Evolutionary conservation across 768 basidiomycete genomes (phyloP), one percentile per base, ranked within the genome.

Genomic region (Panaeolus papilionaceus): DNA sequence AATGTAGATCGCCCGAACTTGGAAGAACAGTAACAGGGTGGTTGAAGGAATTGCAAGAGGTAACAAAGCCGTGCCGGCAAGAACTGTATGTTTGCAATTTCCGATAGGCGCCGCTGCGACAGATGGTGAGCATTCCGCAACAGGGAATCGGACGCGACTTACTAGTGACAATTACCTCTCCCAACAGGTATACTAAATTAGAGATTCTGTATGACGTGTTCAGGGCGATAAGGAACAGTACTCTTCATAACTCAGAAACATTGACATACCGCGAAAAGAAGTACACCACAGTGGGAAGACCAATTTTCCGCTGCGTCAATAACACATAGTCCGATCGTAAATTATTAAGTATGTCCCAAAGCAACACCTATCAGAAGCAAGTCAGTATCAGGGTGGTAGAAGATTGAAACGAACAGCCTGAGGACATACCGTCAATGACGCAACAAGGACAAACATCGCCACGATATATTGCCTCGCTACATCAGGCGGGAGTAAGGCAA

Each of bases 271-370:
- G 58, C 61, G 69, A 66, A 69, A 75, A 62, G 39, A 71, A 68
- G 51, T 78, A 78, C 0, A 70, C 71, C 14, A 70, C 38, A 5
- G 71, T 73, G 11, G 72, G 70, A n/a, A 68, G 18, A 14, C 66
- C 28, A 38, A 76, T 61, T 18, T 54, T 66, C 49, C 64, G 54
- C 44, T 68, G 42, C 58, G 65, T 64, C 1, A 77, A 63, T 2
- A 78, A 66, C 62, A 64, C 47, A 28, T 69, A 73, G 62, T 77
- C 73, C 4, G 62, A 61, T 1, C 39, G 16, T 5, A 75, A 23
- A 61, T 77, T 72, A 38, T 67, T 23, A 23, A 75, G 44, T 38
- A 76, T 63, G 61, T 78, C 77, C 77, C 76, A 78, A 8, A 74
- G 63, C 20, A 72, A 61, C 4, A 69, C 66, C 74, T 76, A 18